Evolutionary conservation across 129 eudicot species (phyloP).

Genomic region (Tagetes erecta): DNA sequence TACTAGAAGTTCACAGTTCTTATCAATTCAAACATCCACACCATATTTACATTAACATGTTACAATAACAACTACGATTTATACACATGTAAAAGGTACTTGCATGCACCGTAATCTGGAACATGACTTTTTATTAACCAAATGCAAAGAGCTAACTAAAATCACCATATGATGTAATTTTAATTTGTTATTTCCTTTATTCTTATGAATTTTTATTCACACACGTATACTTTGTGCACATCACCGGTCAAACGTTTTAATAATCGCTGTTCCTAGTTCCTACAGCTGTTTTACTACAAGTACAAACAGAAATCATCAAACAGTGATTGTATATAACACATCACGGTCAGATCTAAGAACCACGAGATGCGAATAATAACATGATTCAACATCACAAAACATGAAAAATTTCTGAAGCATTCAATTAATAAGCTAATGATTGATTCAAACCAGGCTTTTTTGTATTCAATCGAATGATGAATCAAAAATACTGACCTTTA

Average conservation of each 20-base stretch:
- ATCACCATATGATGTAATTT: background rate
- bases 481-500: conserved; percentile 51
- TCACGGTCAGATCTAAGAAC: conserved; percentile 31
- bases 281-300: background rate
- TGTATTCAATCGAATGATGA: background rate
- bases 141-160: background rate
- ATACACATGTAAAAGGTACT: background rate
- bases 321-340: background rate
- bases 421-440: background rate
- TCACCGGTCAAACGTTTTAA: background rate
- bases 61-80: background rate
- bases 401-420: background rate
- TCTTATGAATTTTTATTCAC: background rate
- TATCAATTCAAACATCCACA: background rate
- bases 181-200: background rate
- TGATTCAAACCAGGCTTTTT: background rate
- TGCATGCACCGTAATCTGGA: background rate
- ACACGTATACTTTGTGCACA: background rate
- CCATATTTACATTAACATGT: background rate
- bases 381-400: conserved; percentile 5
- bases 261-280: conserved; percentile 8
- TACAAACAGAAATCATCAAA: conserved; percentile 15
- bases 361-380: conserved; percentile 8
- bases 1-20: background rate
- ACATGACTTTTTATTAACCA: conserved; percentile 5